These are phyloP conservation scores for Cyclospora cayetanensis DNA, from an alignment of 169 alveolate genomes.

Conservation along the genomic window DNA sequence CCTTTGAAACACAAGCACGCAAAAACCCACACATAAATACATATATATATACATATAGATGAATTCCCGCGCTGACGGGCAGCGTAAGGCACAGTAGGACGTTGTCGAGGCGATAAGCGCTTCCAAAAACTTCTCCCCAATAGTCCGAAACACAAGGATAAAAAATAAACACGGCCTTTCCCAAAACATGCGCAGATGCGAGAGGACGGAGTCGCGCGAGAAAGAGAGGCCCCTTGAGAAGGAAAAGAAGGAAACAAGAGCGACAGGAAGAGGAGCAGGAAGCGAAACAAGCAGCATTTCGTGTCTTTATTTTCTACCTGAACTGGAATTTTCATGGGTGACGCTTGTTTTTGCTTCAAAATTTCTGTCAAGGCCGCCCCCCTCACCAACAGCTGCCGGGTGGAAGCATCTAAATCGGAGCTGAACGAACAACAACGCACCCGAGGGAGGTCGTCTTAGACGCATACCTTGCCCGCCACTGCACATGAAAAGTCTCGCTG, in stretches of 20 bases:
- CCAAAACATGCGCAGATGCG: not conserved
- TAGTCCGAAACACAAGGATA: too few relatives aligned
- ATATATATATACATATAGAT: not conserved
- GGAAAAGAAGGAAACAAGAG: not conserved
- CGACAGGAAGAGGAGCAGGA: not conserved
- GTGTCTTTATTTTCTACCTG: constrained; percentile 78
- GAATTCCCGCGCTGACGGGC: not conserved
- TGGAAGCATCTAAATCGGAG: constrained; percentile 95
- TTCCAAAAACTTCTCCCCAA: too few relatives aligned
- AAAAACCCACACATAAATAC: not conserved
- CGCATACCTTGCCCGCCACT: not conserved
- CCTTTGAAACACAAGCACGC: not conserved
- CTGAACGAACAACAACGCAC: not conserved
- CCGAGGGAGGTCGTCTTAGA: too few relatives aligned
- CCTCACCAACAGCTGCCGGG: constrained; percentile 93
- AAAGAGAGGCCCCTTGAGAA: not conserved
- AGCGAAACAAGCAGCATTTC: not conserved
- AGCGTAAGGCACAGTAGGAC: not conserved
- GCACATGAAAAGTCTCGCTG: not conserved
- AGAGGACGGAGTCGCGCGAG: not conserved
- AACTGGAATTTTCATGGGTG: constrained; percentile 84
- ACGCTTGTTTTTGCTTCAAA: constrained; percentile 90
- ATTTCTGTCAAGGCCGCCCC: constrained; percentile 95
- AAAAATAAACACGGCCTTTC: too few relatives aligned
- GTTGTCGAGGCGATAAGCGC: too few relatives aligned